A percentile compares a stretch with the other conserved stretches of the same genome.
Evolutionary conservation across 805 yeast genomes (phyloP).

Genomic region (Hanseniaspora pseudoguilliermondii): DNA sequence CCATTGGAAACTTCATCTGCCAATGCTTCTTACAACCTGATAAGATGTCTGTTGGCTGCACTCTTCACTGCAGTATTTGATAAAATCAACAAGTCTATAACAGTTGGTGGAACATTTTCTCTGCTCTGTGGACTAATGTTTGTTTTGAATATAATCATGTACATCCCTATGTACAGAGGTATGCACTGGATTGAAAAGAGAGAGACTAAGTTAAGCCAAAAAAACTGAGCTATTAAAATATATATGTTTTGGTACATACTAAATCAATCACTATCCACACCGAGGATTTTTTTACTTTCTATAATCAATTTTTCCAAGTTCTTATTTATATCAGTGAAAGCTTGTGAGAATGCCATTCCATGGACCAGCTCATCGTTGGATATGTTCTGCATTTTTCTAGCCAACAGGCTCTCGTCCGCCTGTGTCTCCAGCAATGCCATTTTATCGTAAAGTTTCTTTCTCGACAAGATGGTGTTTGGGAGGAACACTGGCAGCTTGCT

Average conservation of each 20-base stretch:
- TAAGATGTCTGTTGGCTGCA: conserved; percentile 64
- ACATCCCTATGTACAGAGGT: conserved; percentile 28
- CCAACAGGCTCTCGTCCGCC: neutral
- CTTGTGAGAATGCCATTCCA: conserved; percentile 37
- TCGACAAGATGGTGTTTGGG: conserved; percentile 33
- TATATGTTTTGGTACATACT: no score
- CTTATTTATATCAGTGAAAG: conserved; percentile 36
- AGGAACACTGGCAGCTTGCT: conserved; percentile 32
- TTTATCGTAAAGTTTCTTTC: conserved; percentile 33
- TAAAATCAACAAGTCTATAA: conserved; percentile 44
- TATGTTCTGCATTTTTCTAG: conserved; percentile 14
- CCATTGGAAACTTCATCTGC: conserved; percentile 65
- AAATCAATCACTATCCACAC: conserved; percentile 27
- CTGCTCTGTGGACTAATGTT: conserved; percentile 44
- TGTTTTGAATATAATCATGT: conserved; percentile 21
- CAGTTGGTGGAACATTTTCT: conserved; percentile 69
- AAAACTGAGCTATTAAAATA: neutral
- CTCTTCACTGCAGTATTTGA: conserved; percentile 57
- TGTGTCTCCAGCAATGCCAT: conserved; percentile 26
- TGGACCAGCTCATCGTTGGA: conserved; percentile 24
- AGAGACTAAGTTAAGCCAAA: neutral
- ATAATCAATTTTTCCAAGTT: conserved; percentile 30
- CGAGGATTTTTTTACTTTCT: conserved; percentile 32
- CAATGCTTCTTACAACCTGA: conserved; percentile 56
- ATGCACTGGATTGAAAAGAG: conserved; percentile 10